These are phyloP conservation scores for Microthlaspi erraticum DNA, from an alignment of 345 rosid genomes.

Conservation along the genomic window DNA sequence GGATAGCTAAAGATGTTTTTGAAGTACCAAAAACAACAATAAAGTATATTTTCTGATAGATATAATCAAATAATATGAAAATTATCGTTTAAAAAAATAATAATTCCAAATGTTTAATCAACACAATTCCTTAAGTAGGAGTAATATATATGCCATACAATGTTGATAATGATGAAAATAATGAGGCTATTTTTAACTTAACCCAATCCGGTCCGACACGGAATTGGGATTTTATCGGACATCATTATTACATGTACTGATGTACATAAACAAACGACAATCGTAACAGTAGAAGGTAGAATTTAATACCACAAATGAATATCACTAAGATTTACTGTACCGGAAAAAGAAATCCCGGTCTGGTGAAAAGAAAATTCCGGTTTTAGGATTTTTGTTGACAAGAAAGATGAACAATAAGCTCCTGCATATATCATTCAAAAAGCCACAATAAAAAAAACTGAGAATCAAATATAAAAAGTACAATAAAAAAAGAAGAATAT, in stretches of 20 bases:
- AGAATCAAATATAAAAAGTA: slow-evolving; percentile 1
- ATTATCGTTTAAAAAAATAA: neutral
- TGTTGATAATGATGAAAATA: neutral
- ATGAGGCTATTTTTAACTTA: slow-evolving; percentile 1
- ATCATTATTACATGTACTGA: neutral
- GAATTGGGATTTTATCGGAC: neutral
- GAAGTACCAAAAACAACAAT: too few species aligned
- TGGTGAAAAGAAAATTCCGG: slow-evolving; percentile 10
- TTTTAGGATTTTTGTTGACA: slow-evolving; percentile 34
- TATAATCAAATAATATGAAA: neutral
- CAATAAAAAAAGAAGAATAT: neutral
- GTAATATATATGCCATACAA: too few species aligned
- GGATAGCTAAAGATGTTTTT: too few species aligned
- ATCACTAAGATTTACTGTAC: slow-evolving; percentile 9
- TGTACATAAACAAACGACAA: slow-evolving; percentile 9
- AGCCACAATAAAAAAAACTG: neutral
- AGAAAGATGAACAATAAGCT: slow-evolving; percentile 31
- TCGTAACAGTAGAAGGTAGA: neutral
- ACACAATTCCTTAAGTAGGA: neutral
- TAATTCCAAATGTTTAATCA: neutral
- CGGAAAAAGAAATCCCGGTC: slow-evolving; percentile 8
- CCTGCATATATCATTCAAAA: slow-evolving; percentile 21
- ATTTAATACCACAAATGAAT: neutral
- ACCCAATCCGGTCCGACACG: slow-evolving; percentile 25
- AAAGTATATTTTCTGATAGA: too few species aligned